Percentiles rank a stretch among this genome's conserved stretches.
phyloP scores from a whole-genome alignment of 345 rosid species.

The Lumnitzera littorea region DNA sequence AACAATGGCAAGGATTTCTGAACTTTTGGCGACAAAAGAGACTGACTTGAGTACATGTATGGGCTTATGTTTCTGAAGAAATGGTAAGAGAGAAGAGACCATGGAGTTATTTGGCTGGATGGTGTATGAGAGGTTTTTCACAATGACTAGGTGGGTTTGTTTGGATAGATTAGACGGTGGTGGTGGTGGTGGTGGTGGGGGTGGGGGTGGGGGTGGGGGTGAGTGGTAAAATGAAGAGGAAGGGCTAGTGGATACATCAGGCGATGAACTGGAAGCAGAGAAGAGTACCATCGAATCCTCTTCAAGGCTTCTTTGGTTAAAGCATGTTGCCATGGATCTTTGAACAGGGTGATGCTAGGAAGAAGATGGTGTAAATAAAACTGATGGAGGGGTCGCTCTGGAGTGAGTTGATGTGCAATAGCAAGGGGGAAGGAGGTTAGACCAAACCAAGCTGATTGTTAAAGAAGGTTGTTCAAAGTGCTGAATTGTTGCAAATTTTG shows the following conservation, averaged over 20 bases:
- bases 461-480: too few relatives aligned
- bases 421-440: too few relatives aligned
- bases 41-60: constrained; percentile 54
- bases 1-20: constrained; percentile 66
- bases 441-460: too few relatives aligned
- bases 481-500: too few relatives aligned
- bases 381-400: too few relatives aligned
- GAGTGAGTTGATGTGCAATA: too few relatives aligned
- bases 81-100: constrained; percentile 20
- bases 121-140: constrained; percentile 61
- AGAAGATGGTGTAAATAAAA: too few relatives aligned
- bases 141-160: constrained; percentile 18
- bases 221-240: constrained; percentile 59
- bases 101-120: constrained; percentile 20
- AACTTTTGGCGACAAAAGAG: constrained; percentile 51
- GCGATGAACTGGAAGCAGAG: constrained; percentile 51
- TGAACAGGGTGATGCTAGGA: not conserved
- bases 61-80: constrained; percentile 32
- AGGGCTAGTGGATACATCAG: constrained; percentile 48
- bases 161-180: not conserved
- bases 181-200: constrained; percentile 37
- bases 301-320: constrained; percentile 30
- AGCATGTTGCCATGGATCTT: constrained; percentile 43
- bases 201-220: constrained; percentile 22
- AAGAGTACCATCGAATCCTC: constrained; percentile 62